Base-by-base conservation (phyloP, 169 alveolate genomes). In the Plasmodium adleri region DNA sequence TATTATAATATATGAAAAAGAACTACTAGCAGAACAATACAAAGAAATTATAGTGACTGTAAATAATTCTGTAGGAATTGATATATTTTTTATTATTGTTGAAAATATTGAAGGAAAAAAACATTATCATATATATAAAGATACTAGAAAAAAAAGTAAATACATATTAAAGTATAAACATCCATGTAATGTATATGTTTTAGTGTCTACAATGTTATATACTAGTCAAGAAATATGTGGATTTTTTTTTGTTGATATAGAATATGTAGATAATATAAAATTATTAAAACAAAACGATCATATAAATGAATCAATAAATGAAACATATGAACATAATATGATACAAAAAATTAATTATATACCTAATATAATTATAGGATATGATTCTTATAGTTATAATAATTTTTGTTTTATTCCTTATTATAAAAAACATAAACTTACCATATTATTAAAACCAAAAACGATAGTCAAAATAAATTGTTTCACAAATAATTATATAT, bases 391-490 rank as follows among this genome's bases (percentile, higher is more conserved):
- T 59, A 10, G 49, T 8, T 78, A 59, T 39, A 49, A 32, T 43
- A 28, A 78, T 22, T 78, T 78, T n/a, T 66, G 80, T 58, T 78
- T 24, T 22, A 26, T 78, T 10, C 89, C 89, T 43, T 22, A 22
- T 43, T 64, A 17, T 28, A 78, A 78, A n/a, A 67, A 64, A 3
- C 89, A 78, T 45, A 39, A 39, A 22, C 89, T 78, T 9, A 26
- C 67, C 6, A 78, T 78, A 22, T 78, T 24, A 45, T 9, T 78
- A n/a, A 43, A 64, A 24, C 71, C 64, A 49, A 43, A 66, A 13
- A 64, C 80, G 2, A 78, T 78, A 24, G 28, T 78, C 1, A 78
- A 78, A 66, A 78, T 78, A 78, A 78, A 78, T 59, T 78, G 89
- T 15, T 78, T 78, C 20, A 78, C 71, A n/a, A 15, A 56, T 3